A percentile compares a stretch with the other conserved stretches of the same genome.
phyloP scores from a whole-genome alignment of 2,329 filamentous ascomycete species.

The Colletotrichum sp. region DNA sequence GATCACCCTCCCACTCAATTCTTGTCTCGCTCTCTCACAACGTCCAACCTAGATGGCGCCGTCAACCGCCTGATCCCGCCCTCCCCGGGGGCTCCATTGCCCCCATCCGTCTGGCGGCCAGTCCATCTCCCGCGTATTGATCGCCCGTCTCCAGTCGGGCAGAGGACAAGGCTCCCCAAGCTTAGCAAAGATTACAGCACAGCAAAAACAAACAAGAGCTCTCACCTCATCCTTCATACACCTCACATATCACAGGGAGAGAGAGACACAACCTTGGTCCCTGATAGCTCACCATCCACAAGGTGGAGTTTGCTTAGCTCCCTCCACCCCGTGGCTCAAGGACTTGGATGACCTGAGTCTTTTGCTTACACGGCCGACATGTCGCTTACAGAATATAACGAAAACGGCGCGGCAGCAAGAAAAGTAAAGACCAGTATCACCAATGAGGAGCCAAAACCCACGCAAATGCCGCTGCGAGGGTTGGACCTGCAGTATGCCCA shows the following conservation, averaged over 20 bases:
- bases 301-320: neutral
- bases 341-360: neutral
- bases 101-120: neutral
- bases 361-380: neutral
- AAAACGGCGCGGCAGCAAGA: neutral
- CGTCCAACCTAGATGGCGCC: neutral
- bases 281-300: neutral
- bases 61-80: conserved; percentile 3
- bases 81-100: neutral
- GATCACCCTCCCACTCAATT: neutral
- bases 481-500: neutral
- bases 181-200: neutral
- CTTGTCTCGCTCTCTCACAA: neutral
- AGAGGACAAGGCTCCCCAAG: neutral
- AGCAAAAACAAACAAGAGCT: neutral
- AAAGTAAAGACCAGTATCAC: neutral
- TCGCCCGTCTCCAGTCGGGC: neutral
- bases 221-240: neutral
- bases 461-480: neutral
- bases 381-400: neutral
- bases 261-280: neutral
- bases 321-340: neutral
- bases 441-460: neutral
- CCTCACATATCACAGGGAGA: neutral
- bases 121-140: neutral